Conservation (phyloP, 2,329 filamentous ascomycete species). For the Pseudogymnoascus sp. region DNA sequence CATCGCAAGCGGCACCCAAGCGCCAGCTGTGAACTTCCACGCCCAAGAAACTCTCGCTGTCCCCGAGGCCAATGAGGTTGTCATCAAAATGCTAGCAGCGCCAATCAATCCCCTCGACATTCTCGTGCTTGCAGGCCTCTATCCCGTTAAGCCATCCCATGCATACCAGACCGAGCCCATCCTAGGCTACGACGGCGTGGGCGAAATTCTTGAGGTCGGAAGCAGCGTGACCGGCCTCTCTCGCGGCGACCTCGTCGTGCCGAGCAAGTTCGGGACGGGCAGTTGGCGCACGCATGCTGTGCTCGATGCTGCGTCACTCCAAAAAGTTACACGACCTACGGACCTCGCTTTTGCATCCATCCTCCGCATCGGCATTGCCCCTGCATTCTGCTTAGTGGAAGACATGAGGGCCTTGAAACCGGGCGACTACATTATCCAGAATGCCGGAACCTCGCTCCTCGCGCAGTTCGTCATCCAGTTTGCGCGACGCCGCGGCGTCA, state of each 20-base stretch:
- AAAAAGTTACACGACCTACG: constrained; percentile 5
- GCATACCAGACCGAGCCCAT: not conserved
- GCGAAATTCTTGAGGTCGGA: constrained; percentile 20
- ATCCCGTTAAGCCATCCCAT: not conserved
- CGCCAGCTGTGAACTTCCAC: not conserved
- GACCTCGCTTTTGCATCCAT: constrained; percentile 16
- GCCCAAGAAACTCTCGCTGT: not conserved
- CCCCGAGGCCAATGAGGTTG: not conserved
- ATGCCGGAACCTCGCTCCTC: constrained; percentile 17
- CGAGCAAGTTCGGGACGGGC: constrained; percentile 11
- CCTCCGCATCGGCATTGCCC: constrained; percentile 16
- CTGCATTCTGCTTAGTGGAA: constrained; percentile 22
- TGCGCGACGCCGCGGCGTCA: constrained; percentile 14
- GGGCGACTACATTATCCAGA: constrained; percentile 23
- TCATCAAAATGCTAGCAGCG: not conserved
- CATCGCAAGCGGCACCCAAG: not conserved
- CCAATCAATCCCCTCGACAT: not conserved
- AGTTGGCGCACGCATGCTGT: constrained; percentile 20
- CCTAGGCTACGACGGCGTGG: constrained; percentile 19
- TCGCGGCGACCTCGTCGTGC: constrained; percentile 19
- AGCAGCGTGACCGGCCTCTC: constrained; percentile 14
- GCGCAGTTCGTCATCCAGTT: constrained; percentile 21
- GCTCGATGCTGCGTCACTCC: constrained; percentile 13
- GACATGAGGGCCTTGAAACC: constrained; percentile 16
- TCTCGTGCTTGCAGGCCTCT: not conserved